Base-by-base conservation (phyloP, 768 basidiomycete species). In the Russula foetens region DNA sequence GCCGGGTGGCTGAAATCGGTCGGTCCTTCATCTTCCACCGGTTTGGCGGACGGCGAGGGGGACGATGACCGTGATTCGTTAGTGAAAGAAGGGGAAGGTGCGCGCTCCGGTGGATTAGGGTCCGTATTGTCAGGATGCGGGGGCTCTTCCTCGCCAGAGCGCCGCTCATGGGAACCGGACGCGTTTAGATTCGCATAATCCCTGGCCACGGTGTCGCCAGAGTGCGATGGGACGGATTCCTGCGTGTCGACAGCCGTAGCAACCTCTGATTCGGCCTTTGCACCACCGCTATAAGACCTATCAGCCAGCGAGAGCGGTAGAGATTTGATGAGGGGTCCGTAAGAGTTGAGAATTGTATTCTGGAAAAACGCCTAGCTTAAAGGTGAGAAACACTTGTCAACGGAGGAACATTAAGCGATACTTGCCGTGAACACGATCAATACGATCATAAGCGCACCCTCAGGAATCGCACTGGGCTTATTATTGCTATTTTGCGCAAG, bases 1-100 rank as follows among this genome's bases (percentile, higher is more conserved):
- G 93, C 92, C 9, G 96, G 96, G 67, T 96, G 96, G 51, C 88
- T 84, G 74, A 96, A 98, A 19, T 87, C 85, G 71, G 63, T 72
- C 53, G 51, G 71, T 3, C 60, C 44, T 41, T 72, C 67, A 45
- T 63, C 67, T 53, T 71, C 65, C 31, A 74, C 71, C 48, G 63
- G 65, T 31, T 48, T 72, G 64, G 54, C 69, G 65, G 47, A 67
- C 61, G 33, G 61, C 51, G 48, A 48, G 48, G 35, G 58, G 51
- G 29, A 66, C 17, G 48, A 66, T 14, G 50, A 31, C 41, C 45
- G 60, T 26, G 47, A 53, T 43, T 58, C 58, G 11, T 52, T 56
- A 47, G 67, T 54, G 48, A 52, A 47, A 11, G 44, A 47, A 19
- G 53, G 46, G 6, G 57, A 44, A 14, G 52, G 29, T 11, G 7